These are phyloP conservation scores for Trichoderma sp. DNA, from an alignment of 2,329 filamentous ascomycete genomes.

Conservation along the genomic window DNA sequence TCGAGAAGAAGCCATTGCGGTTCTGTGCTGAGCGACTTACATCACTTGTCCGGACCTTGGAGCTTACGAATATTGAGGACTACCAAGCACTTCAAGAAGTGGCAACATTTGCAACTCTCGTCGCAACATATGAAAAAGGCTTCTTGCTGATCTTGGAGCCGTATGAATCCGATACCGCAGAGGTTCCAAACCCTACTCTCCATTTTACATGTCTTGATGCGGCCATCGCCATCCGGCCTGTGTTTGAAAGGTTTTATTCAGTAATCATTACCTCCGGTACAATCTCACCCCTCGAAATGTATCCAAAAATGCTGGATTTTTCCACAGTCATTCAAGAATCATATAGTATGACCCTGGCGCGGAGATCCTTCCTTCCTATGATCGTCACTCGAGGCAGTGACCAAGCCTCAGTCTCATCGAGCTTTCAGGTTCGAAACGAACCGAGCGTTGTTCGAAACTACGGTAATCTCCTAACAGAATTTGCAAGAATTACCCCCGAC, in stretches of 20 bases:
- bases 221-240: slow-evolving; percentile 95
- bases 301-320: slow-evolving; percentile 97
- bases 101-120: slow-evolving; percentile 92
- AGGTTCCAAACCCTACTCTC: slow-evolving; percentile 92
- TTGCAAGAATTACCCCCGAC: slow-evolving; percentile 92
- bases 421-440: slow-evolving; percentile 94
- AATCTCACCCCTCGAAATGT: slow-evolving; percentile 96
- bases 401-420: slow-evolving; percentile 87
- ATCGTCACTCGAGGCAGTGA: slow-evolving; percentile 94
- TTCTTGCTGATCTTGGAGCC: slow-evolving; percentile 97
- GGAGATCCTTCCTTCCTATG: slow-evolving; percentile 95
- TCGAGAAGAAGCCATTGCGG: slow-evolving; percentile 89
- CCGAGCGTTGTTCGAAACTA: slow-evolving; percentile 97
- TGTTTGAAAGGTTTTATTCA: slow-evolving; percentile 95
- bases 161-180: slow-evolving; percentile 91
- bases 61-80: slow-evolving; percentile 96
- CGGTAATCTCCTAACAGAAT: slow-evolving; percentile 88
- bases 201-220: slow-evolving; percentile 97
- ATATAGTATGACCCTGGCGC: slow-evolving; percentile 92
- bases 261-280: slow-evolving; percentile 98
- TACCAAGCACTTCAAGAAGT: slow-evolving; percentile 97
- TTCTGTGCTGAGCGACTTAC: slow-evolving; percentile 96
- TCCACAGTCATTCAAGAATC: slow-evolving; percentile 91
- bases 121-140: slow-evolving; percentile 94
- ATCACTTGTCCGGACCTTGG: slow-evolving; percentile 88